phyloP scores from a whole-genome alignment of 306 rosid genomes.

The Quillaja saponaria region DNA sequence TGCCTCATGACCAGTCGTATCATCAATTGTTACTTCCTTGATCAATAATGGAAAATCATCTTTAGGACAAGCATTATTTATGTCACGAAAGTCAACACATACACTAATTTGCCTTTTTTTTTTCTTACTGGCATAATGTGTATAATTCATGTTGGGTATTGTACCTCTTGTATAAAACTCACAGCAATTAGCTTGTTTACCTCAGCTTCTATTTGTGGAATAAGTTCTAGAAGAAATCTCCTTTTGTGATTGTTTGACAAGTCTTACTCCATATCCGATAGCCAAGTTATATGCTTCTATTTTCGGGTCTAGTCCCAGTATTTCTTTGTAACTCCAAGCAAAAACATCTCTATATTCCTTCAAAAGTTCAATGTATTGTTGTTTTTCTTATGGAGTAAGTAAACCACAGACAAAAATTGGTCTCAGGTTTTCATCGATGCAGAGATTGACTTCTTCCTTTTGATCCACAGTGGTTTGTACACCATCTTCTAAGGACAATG shows the following conservation, averaged over 20 bases:
- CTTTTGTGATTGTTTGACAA: no score
- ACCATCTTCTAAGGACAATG: no score
- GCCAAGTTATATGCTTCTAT: neutral
- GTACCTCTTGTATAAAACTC: neutral
- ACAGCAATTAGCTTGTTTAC: no score
- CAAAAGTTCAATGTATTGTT: no score
- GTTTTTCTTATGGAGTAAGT: neutral
- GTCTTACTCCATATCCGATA: neutral
- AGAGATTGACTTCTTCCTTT: no score
- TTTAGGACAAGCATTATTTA: no score
- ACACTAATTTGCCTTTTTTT: neutral
- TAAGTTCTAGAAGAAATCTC: neutral
- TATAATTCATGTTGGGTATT: neutral
- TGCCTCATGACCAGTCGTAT: no score
- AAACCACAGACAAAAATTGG: neutral
- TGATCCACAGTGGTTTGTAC: no score
- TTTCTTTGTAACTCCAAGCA: constrained; percentile 1
- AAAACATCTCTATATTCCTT: neutral
- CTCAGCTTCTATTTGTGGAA: no score
- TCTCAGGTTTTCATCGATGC: no score
- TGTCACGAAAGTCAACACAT: neutral
- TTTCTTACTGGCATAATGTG: neutral
- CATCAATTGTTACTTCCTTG: no score
- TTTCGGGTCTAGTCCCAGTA: neutral
- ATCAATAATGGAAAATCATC: no score